Base-by-base conservation (phyloP, 2,329 filamentous ascomycete species). In the Cladosporium oxysporum region DNA sequence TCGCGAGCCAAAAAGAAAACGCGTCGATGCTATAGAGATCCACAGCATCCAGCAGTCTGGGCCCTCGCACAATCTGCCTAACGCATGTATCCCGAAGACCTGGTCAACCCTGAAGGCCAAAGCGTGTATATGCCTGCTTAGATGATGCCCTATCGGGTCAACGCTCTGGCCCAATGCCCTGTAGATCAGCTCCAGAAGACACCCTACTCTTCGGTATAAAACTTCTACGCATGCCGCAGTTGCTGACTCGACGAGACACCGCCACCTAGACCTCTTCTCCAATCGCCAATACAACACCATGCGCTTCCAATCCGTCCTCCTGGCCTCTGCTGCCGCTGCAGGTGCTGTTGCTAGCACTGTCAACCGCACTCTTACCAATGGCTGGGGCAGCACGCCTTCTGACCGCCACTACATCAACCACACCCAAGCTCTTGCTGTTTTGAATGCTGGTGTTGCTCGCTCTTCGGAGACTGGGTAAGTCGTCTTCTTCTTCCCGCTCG, bases 341-440 rank as follows among this genome's bases (percentile, higher is more conserved):
- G 23, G 60, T 14, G 47, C 49, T 28, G 49, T 33, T n/a, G 60
- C 60, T 2, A 37, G 12, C 21, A 64, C 62, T 28, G 68, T 72
- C 65, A 73, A 72, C 57, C 68, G 69, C 29, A 72, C 69, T 21
- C 49, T 65, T 21, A 73, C 70, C 33, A 72, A 72, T 55, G 71
- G 71, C 50, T 70, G 69, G 68, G 70, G 69, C 35, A 68, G 68
- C 35, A 69, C 69, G 14, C 67, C 70, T 18, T 60, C 58, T 7
- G 68, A 74, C 37, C 69, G 73, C 53, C 70, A 71, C 63, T 71
- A 69, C 53, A 73, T 74, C 67, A 69, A 69, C 49, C 60, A 65
- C 10, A 61, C 69, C 1, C 69, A 75, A 61, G 72, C 73, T 31
- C 62, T 68, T 18, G 58, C 60, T 21, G 70, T 71, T 16, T 71